A percentile compares a stretch with the other conserved stretches of the same genome.
phyloP scores from a whole-genome alignment of 345 rosid species.

The Schrenkiella parvula region DNA sequence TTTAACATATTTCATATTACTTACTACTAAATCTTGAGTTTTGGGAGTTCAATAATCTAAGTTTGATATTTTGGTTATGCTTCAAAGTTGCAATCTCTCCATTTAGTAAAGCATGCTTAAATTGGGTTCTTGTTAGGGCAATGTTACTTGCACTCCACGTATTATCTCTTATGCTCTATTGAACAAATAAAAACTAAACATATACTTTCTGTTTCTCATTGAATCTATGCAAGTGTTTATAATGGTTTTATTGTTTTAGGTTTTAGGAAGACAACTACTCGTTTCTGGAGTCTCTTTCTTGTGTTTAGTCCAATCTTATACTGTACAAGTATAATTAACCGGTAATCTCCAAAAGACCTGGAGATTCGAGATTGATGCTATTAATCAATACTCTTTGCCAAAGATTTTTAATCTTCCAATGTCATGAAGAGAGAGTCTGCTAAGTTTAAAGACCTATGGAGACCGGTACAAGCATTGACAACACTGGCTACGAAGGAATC shows the following conservation, averaged over 20 bases:
- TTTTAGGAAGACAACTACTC: background rate
- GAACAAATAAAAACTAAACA: background rate
- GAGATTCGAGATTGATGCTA: background rate
- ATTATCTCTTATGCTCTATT: background rate
- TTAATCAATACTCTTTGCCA: background rate
- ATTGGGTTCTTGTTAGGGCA: background rate
- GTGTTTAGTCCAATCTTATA: background rate
- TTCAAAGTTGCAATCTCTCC: background rate
- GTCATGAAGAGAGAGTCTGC: conserved; percentile 39
- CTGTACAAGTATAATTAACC: background rate
- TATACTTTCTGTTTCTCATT: background rate
- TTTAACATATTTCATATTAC: background rate
- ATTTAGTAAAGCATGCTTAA: background rate
- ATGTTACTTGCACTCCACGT: conserved; percentile 21
- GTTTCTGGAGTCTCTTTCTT: background rate
- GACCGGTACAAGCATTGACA: conserved; percentile 35
- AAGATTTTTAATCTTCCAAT: conserved; percentile 19
- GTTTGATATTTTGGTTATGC: background rate
- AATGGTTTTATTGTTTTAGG: conserved; percentile 3
- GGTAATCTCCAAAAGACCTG: background rate
- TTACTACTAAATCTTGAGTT: background rate
- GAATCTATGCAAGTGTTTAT: background rate
- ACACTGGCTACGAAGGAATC: conserved; percentile 32
- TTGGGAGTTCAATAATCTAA: background rate
- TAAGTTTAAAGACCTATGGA: conserved; percentile 45